phyloP scores from a whole-genome alignment of 2,329 filamentous ascomycete genomes.

The Truncatella angustata region DNA sequence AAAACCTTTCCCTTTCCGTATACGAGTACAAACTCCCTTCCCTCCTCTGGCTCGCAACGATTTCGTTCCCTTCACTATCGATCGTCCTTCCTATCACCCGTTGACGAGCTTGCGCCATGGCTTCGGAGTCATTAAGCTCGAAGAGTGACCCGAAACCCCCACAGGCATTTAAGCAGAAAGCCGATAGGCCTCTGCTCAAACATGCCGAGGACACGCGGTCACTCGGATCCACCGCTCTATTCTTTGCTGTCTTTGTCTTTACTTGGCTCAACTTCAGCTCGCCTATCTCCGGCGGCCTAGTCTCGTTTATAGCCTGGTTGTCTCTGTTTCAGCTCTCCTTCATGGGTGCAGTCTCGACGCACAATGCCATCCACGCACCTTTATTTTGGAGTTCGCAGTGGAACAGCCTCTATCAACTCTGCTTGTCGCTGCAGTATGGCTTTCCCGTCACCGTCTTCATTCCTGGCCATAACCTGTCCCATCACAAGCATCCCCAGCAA shows the following conservation, averaged over 20 bases:
- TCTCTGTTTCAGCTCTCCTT: conserved; percentile 13
- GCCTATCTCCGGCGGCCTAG: conserved; percentile 10
- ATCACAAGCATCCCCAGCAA: conserved; percentile 14
- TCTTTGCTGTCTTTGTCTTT: conserved; percentile 12
- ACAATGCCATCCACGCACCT: conserved; percentile 14
- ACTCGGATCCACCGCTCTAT: conserved; percentile 9
- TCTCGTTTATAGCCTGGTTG: conserved; percentile 11
- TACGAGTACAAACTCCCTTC: too few species aligned
- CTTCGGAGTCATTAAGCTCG: too few species aligned
- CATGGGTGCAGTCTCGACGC: conserved; percentile 14
- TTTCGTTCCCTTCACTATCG: too few species aligned
- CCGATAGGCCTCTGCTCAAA: too few species aligned
- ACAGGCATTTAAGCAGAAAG: too few species aligned
- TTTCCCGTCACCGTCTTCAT: conserved; percentile 13
- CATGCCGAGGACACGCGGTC: conserved; percentile 11
- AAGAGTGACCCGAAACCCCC: too few species aligned
- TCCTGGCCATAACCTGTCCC: conserved; percentile 13
- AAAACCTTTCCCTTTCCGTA: too few species aligned
- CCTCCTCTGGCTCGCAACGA: too few species aligned
- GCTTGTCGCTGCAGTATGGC: conserved; percentile 14
- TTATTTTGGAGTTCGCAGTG: conserved; percentile 7
- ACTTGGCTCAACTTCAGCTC: conserved; percentile 10
- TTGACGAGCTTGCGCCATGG: too few species aligned
- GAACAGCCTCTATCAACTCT: conserved; percentile 12
- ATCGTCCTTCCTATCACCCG: too few species aligned